Conservation (phyloP, 257 asterid species). For the Knoxia roxburghii region DNA sequence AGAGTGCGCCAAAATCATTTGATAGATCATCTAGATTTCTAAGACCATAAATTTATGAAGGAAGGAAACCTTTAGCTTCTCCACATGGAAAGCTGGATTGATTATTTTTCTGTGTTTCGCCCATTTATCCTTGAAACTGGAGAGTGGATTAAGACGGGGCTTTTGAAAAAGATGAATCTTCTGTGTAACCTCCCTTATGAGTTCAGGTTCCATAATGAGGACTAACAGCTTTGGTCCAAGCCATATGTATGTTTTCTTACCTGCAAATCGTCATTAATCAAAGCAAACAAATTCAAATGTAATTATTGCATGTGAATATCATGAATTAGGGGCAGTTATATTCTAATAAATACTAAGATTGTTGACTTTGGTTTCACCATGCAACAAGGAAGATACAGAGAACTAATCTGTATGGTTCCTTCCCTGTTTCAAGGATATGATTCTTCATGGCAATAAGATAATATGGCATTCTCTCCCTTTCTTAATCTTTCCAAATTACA, state of each 20-base stretch:
- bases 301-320: background rate
- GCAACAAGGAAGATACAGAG: no score
- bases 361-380: no score
- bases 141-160: background rate
- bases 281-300: background rate
- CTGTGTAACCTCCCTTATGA: background rate
- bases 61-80: background rate
- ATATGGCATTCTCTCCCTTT: no score
- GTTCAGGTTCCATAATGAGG: slow-evolving; percentile 10
- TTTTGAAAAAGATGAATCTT: background rate
- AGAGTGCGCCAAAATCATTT: background rate
- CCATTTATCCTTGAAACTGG: slow-evolving; percentile 5
- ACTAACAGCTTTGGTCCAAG: slow-evolving; percentile 7
- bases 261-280: slow-evolving; percentile 1
- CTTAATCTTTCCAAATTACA: no score
- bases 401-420: no score
- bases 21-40: background rate
- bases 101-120: slow-evolving; percentile 14
- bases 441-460: no score
- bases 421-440: no score
- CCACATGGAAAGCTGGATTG: slow-evolving; percentile 17
- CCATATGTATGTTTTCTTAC: slow-evolving; percentile 8
- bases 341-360: background rate
- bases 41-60: no score
- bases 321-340: background rate